A percentile compares a stretch with the other conserved stretches of the same genome.
Conservation (phyloP, 768 basidiomycete species). For the Rhodosporidiobolus sp. region DNA sequence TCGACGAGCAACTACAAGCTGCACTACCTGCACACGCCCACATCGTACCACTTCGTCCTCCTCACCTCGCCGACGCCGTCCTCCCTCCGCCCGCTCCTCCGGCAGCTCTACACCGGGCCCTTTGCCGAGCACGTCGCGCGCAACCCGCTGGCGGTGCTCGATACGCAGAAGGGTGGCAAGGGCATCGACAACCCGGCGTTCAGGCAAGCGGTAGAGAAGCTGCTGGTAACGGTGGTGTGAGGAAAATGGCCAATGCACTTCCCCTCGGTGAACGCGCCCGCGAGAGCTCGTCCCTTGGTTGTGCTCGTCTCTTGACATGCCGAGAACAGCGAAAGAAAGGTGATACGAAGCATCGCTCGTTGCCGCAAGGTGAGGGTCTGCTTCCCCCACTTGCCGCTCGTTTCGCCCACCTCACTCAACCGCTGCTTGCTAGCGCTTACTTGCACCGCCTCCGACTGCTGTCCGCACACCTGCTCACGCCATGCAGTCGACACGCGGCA, state of each 20-base stretch:
- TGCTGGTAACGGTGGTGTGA: slow-evolving; percentile 50
- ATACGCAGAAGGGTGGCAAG: slow-evolving; percentile 62
- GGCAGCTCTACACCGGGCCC: slow-evolving; percentile 87
- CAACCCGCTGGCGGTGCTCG: slow-evolving; percentile 76
- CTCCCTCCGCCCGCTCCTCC: slow-evolving; percentile 66
- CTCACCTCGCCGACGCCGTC: slow-evolving; percentile 59
- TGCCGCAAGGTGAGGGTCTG: too few species aligned
- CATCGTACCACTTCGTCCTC: slow-evolving; percentile 92
- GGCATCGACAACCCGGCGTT: slow-evolving; percentile 95
- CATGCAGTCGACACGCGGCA: slow-evolving; percentile 7
- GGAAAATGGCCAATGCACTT: too few species aligned
- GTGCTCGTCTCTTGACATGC: too few species aligned
- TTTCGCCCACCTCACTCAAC: too few species aligned
- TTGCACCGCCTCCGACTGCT: too few species aligned
- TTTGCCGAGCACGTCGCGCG: slow-evolving; percentile 91
- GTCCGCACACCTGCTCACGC: too few species aligned
- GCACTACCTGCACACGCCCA: slow-evolving; percentile 84
- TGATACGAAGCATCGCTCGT: too few species aligned
- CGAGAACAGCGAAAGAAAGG: too few species aligned
- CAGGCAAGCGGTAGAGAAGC: slow-evolving; percentile 70
- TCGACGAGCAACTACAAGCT: slow-evolving; percentile 88
- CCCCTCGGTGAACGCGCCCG: too few species aligned
- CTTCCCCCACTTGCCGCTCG: too few species aligned
- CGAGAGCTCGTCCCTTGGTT: too few species aligned
- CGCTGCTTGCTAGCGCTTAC: neutral